Conservation (phyloP, 1,284 basidiomycete species). For the Cryptococcus hybrid region DNA sequence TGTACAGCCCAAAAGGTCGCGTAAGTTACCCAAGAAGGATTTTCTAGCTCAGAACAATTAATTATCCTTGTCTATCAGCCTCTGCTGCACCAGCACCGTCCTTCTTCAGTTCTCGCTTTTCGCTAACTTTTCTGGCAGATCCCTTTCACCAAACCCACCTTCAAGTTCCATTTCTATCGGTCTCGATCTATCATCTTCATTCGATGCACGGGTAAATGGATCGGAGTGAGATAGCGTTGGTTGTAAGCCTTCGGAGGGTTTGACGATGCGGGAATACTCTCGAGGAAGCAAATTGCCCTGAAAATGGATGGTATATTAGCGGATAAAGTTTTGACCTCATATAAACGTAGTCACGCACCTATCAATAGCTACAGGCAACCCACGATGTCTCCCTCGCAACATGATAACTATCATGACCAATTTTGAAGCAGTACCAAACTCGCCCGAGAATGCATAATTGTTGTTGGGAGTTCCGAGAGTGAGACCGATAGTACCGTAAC, state of each 20-base stretch:
- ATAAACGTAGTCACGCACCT: slow-evolving; percentile 12
- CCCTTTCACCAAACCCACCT: neutral
- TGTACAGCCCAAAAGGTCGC: too few species aligned
- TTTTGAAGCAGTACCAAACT: slow-evolving; percentile 39
- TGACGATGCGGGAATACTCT: slow-evolving; percentile 22
- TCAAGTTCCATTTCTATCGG: neutral
- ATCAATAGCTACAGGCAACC: slow-evolving; percentile 43
- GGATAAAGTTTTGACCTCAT: neutral
- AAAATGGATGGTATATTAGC: neutral
- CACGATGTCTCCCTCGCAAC: slow-evolving; percentile 44
- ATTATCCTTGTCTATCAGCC: too few species aligned
- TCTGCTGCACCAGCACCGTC: too few species aligned
- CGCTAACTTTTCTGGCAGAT: neutral
- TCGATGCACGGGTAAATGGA: neutral
- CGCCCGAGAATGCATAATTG: slow-evolving; percentile 39
- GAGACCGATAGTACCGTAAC: slow-evolving; percentile 34
- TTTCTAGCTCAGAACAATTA: too few species aligned
- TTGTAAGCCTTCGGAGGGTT: neutral
- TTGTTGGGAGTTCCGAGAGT: slow-evolving; percentile 36
- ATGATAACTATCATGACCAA: slow-evolving; percentile 44
- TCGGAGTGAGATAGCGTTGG: neutral
- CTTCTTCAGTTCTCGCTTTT: neutral
- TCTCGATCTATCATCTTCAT: neutral
- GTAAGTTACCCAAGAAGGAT: too few species aligned
- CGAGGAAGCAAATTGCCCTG: slow-evolving; percentile 15